These are phyloP conservation scores for Yamagishiella unicocca DNA, from an alignment of 139 green algal genomes.

Conservation along the genomic window DNA sequence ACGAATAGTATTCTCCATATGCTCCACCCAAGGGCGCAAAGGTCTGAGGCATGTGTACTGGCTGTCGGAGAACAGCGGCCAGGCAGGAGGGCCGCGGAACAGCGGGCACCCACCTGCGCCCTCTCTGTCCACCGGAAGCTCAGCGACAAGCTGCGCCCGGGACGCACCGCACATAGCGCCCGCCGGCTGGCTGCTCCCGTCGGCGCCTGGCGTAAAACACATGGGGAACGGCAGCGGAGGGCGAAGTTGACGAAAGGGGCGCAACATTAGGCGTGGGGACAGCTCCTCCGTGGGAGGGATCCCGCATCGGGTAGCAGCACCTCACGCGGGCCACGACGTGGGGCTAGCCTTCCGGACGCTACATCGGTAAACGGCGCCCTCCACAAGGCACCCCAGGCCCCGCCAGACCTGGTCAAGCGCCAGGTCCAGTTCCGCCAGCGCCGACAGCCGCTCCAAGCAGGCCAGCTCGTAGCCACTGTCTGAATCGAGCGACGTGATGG, in stretches of 20 bases:
- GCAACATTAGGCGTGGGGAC: too few relatives aligned
- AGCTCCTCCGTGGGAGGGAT: too few relatives aligned
- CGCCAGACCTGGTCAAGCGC: slow-evolving; percentile 20
- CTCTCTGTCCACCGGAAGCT: slow-evolving; percentile 36
- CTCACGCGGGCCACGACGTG: too few relatives aligned
- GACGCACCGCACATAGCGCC: slow-evolving; percentile 28
- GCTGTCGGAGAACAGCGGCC: too few relatives aligned
- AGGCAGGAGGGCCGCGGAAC: too few relatives aligned
- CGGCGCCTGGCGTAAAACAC: not conserved
- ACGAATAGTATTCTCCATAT: too few relatives aligned
- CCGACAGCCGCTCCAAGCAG: slow-evolving; percentile 24
- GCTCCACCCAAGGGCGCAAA: too few relatives aligned
- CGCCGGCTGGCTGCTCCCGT: not conserved
- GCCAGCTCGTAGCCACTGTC: slow-evolving; percentile 49
- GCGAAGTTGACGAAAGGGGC: not conserved
- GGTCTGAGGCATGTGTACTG: too few relatives aligned
- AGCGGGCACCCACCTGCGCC: slow-evolving; percentile 31
- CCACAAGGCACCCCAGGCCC: too few relatives aligned
- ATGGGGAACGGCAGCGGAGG: not conserved
- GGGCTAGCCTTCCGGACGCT: too few relatives aligned
- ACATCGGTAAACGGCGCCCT: too few relatives aligned
- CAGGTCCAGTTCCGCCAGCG: slow-evolving; percentile 40
- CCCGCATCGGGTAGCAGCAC: too few relatives aligned
- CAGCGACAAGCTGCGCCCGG: slow-evolving; percentile 24
- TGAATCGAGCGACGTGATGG: slow-evolving; percentile 41